Percentiles rank a stretch among this genome's conserved stretches.
phyloP scores from a whole-genome alignment of 1,284 basidiomycete species.

The Ustilago curta region DNA sequence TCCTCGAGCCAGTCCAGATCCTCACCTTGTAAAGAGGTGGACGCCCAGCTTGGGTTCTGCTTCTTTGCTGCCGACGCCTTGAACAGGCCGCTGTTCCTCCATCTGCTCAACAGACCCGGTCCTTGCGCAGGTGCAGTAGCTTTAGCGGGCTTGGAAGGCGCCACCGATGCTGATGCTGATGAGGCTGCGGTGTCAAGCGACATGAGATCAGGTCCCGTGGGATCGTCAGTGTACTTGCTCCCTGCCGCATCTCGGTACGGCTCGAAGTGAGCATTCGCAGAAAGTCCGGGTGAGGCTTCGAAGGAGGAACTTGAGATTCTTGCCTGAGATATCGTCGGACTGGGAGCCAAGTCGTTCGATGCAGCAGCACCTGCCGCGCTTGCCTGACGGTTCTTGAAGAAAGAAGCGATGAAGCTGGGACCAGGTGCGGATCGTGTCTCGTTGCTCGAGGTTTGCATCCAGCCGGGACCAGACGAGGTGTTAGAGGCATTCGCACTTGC shows the following conservation, averaged over 20 bases:
- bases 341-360: neutral
- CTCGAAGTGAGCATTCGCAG: slow-evolving; percentile 16
- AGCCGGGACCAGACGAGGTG: slow-evolving; percentile 37
- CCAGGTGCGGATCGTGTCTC: slow-evolving; percentile 29
- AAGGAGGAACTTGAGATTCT: slow-evolving; percentile 15
- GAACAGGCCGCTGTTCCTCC: slow-evolving; percentile 41
- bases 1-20: slow-evolving; percentile 51
- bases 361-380: slow-evolving; percentile 7
- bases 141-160: neutral
- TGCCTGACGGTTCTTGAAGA: slow-evolving; percentile 43
- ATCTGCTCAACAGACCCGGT: slow-evolving; percentile 34
- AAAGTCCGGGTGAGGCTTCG: slow-evolving; percentile 9
- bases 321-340: slow-evolving; percentile 5
- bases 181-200: slow-evolving; percentile 24
- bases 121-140: slow-evolving; percentile 17
- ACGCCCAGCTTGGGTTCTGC: slow-evolving; percentile 22
- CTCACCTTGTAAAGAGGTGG: slow-evolving; percentile 12
- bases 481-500: neutral
- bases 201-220: slow-evolving; percentile 44
- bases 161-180: slow-evolving; percentile 5
- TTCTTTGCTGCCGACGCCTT: slow-evolving; percentile 24
- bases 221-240: slow-evolving; percentile 35
- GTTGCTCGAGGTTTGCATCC: slow-evolving; percentile 40
- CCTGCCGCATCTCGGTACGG: slow-evolving; percentile 25
- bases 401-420: slow-evolving; percentile 34